Base-by-base conservation (phyloP, 2,329 filamentous ascomycete species). In the Ceratocystis cacaofunesta region DNA sequence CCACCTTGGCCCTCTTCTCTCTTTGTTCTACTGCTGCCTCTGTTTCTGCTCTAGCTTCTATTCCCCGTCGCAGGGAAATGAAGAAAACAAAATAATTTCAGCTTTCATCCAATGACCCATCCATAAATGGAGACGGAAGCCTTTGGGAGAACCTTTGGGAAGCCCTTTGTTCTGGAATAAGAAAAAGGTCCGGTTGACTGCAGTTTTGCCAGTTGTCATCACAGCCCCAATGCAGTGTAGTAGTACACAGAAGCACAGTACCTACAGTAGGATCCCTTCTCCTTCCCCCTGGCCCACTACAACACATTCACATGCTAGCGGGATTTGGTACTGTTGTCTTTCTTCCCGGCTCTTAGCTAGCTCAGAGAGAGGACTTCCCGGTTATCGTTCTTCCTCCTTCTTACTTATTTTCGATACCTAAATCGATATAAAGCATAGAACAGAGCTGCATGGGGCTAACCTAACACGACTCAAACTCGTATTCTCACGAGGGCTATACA, bases 171-270 rank as follows among this genome's bases (percentile, higher is more conserved):
- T 58, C 55, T 58, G 55, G 28, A 58, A 58, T n/a, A 4, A 36
- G 55, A 19, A 36, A 58, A 58, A 58, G 55, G 55, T 8, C 55
- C 55, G 55, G 55, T 36, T 58, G 17, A 58, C 55, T 58, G 25
- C 55, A 58, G 25, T 36, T 58, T 22, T 28, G 55, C 55, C 55
- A 58, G 55, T 58, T 58, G 55, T 58, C 52, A 57, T 57, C 55
- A 58, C 30, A 58, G 55, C 55, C 52, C 12, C 55, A 57, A 57
- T 36, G 28, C 55, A 58, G 28, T 57, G 25, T 17, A 57, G 52
- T 57, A 36, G 55, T n/a, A 15, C 50, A 28, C 7, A 19, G 1
- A 19, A 50, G 5, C 46, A 17, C 17, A 36, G 28, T 15, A n/a
- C 28, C 55, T 58, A 7, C 25, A n/a, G 55, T 36, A 41, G 36